Base-by-base conservation (phyloP, 331 rosid species). In the Spiraea crenata region DNA sequence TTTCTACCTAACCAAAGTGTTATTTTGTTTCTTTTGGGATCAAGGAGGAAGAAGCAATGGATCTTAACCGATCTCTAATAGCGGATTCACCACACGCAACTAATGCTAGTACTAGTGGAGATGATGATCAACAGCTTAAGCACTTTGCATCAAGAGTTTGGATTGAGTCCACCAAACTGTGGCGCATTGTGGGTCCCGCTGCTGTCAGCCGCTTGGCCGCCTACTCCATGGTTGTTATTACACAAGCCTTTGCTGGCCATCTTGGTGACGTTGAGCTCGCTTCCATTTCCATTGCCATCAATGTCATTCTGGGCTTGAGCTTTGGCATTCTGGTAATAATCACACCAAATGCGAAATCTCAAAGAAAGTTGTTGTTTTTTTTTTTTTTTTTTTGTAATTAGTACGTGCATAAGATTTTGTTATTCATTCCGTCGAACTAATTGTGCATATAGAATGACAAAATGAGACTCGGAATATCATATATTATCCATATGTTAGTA, bases 131-230 rank as follows among this genome's bases (percentile, higher is more conserved):
- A 20, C 12, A 25, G 12, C 7, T 1, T 38, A 46, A 16, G 37
- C 17, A 14, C 60, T 60, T 67, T n/a, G 5, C 49, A 4, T 37
- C 60, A 35, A 49, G 69, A 14, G 51, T 72, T 15, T 73, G 77
- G 77, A 51, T 73, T 9, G 82, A 79, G 14, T 50, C 78, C 20
- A 78, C 58, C 65, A 79, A 73, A 57, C 71, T 79, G 19, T 73
- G 82, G 82, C 31, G 37, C 40, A 9, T 79, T 2, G 75, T 67
- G 6, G 79, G 79, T 9, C 82, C 79, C 0, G 74, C 82, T 11
- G 67, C 73, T 25, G 35, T 73, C 25, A 7, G 65, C 55, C 78
- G 79, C 19, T 13, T 66, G 12, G 52, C 69, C 57, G 2, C 16
- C 46, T 72, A 34, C 63, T 60, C 79, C 40, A 67, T 67, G 75